Conservation (phyloP, 352 stramenopile genomes). For the Phytophthora fragariaefolia region DNA sequence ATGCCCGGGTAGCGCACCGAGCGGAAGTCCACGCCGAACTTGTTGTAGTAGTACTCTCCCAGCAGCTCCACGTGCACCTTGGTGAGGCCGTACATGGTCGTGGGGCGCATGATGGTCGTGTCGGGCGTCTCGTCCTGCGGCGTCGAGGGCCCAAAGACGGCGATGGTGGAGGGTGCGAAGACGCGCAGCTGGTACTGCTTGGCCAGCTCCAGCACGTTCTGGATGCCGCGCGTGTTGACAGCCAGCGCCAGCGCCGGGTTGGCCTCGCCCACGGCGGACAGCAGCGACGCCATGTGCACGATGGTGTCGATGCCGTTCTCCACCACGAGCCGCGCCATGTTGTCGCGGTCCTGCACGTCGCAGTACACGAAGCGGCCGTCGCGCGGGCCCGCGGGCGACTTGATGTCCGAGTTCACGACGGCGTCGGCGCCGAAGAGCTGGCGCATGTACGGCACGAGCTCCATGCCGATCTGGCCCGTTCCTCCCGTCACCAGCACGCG, state of each 20-base stretch:
- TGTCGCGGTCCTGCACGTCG: conserved; percentile 79
- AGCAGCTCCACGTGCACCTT: conserved; percentile 92
- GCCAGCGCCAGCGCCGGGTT: conserved; percentile 89
- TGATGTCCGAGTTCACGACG: conserved; percentile 89
- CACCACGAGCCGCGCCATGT: conserved; percentile 81
- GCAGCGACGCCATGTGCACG: conserved; percentile 91
- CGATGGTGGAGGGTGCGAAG: conserved; percentile 92
- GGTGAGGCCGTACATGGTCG: conserved; percentile 94
- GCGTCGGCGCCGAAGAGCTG: conserved; percentile 60
- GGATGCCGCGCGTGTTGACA: conserved; percentile 89
- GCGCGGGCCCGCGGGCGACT: conserved; percentile 49
- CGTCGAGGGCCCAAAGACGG: conserved; percentile 89
- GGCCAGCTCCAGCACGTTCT: conserved; percentile 92
- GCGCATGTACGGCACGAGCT: conserved; percentile 83
- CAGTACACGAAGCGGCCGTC: conserved; percentile 83
- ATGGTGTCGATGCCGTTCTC: conserved; percentile 91
- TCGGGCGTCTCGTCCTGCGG: conserved; percentile 88
- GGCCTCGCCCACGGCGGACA: conserved; percentile 91
- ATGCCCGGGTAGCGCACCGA: conserved; percentile 92
- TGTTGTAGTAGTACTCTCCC: conserved; percentile 93
- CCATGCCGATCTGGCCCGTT: conserved; percentile 89
- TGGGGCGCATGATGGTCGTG: conserved; percentile 91
- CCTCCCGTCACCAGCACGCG: conserved; percentile 83
- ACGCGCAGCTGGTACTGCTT: conserved; percentile 88
- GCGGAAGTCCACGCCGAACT: conserved; percentile 92